These are phyloP conservation scores for Avena atlantica DNA, from an alignment of 176 grass and related monocot species.

Conservation along the genomic window DNA sequence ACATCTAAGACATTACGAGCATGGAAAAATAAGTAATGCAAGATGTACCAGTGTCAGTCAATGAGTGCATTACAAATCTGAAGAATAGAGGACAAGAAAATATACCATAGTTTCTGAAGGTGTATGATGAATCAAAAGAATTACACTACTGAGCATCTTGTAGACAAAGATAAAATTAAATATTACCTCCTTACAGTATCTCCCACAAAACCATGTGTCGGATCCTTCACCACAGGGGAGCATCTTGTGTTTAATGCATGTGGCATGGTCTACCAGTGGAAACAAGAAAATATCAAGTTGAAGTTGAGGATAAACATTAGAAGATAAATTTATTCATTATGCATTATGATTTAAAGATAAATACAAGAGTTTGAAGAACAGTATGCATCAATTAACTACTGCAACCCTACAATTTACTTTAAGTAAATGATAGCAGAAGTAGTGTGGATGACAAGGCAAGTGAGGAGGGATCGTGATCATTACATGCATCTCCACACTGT, in stretches of 20 bases:
- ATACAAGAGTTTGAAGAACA: not conserved
- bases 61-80: no score
- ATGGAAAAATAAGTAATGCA: not conserved
- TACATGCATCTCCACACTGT: slow-evolving; percentile 79
- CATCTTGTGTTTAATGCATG: slow-evolving; percentile 52
- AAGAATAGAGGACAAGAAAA: not conserved
- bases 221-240: slow-evolving; percentile 44
- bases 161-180: slow-evolving; percentile 30
- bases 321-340: slow-evolving; percentile 24
- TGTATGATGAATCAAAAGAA: slow-evolving; percentile 11
- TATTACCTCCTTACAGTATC: slow-evolving; percentile 67
- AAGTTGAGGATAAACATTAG: slow-evolving; percentile 22
- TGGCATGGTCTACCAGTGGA: slow-evolving; percentile 64
- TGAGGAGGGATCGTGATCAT: slow-evolving; percentile 26
- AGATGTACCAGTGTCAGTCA: not conserved
- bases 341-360: slow-evolving; percentile 8
- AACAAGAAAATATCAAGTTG: slow-evolving; percentile 39
- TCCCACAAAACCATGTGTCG: slow-evolving; percentile 71
- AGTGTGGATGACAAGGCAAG: not conserved
- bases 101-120: not conserved
- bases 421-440: slow-evolving; percentile 3
- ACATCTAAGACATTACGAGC: no score
- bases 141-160: not conserved
- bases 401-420: not conserved
- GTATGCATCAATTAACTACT: not conserved